Evolutionary conservation across 768 basidiomycete species (phyloP), one percentile per base, ranked within the genome.

Genomic region (Termitomyces bulborhizus): DNA sequence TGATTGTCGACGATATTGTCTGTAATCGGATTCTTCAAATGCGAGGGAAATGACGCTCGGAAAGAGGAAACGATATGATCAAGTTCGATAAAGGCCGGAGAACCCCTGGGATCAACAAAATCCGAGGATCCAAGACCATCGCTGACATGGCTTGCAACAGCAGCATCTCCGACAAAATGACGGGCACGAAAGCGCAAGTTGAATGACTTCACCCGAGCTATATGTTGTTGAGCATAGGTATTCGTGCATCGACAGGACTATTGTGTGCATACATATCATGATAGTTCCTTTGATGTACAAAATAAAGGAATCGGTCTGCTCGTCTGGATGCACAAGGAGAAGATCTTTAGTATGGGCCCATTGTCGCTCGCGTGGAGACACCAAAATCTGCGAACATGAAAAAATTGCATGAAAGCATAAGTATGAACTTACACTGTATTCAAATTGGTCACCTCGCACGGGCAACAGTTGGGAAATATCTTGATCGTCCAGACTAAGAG

Each of bases 381-480:
- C 77, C 6, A 79, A 68, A n/a, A 69, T 71, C 79, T 83, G 56
- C 21, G 36, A 16, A 36, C 13, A 6, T 40, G 47, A 31, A 29
- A 40, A 4, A 13, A 37, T 24, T 6, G 34, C 13, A 7, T 44
- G 9, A 29, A 32, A 44, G 15, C 7, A 34, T 27, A 54, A 54
- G 44, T 37, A 41, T 13, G 27, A 50, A 65, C 81, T 60, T 63
- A 86, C 86, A 53, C 86, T 86, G 60, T 75, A 71, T 54, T 85
- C 76, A 61, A 84, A 86, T 32, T 81, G 74, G 37, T 82, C 79
- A 7, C 76, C 76, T 41, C 81, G 76, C 15, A 86, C 73, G 1
- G 88, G 87, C 26, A 90, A 73, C 18, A 88, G 67, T 56, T 90
- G 88, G 21, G 83, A 82, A 18, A 91, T 75, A 62, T 89, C 88